Evolutionary conservation across 495 filamentous ascomycete genomes (phyloP), one percentile per base, ranked within the genome.

Genomic region (Evernia prunastri): DNA sequence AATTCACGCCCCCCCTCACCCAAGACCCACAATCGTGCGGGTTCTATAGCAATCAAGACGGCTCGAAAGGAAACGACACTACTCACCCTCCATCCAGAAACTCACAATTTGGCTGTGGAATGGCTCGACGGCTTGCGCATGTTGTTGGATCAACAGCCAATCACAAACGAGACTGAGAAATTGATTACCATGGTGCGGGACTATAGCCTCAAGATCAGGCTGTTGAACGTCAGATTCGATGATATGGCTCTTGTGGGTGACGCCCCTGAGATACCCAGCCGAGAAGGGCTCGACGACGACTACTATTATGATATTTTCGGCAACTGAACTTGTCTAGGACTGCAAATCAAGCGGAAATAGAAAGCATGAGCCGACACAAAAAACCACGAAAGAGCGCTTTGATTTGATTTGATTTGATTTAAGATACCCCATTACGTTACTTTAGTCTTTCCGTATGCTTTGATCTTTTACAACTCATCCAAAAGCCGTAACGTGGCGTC

Each of bases 121-220:
- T 99, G 94, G 94, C 78, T 97, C 0, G 95, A 99, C 72, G 95
- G 95, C 1, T 76, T 99, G 58, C 83, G 97, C 31, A 96, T 99
- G 92, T 77, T 99, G 47, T 80, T 99, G 37, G 90, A 92, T 71
- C 94, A 99, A 72, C 86, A 92, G 49, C 94, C 94, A 15, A 96
- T 99, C 74, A 99, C 95, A n/a, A 82, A 89, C 27, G 93, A 97
- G 74, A 97, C 94, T 9, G 89, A 85, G 68, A 94, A 92, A 72
- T 77, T 97, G 58, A 88, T 96, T 60, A 84, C 86, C 43, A 75
- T 96, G 67, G 87, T 99, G 35, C 82, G 84, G 66, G 88, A 93
- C 66, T 97, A 96, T 71, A 93, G 95, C 6, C 76, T 97, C 43
- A 96, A 96, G 80, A 96, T 99, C 61, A 79, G 95, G 40, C 72